Evolutionary conservation across 495 filamentous ascomycete species (phyloP).

Genomic region (Letharia lupina): DNA sequence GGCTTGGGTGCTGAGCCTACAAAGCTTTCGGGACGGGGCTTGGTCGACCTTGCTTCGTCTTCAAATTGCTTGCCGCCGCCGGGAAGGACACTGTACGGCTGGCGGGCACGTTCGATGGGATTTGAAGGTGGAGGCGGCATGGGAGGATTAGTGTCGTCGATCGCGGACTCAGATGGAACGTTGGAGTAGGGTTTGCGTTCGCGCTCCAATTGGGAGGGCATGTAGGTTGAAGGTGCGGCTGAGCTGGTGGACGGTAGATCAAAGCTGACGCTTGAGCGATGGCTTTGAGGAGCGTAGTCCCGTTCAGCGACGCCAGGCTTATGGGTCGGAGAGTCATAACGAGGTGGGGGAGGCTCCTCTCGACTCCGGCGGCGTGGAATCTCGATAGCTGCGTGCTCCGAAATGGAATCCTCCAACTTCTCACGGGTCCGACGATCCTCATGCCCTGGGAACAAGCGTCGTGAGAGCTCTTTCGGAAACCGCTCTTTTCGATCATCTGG

Average conservation of each 20-base stretch:
- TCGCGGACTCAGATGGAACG: slow-evolving; percentile 31
- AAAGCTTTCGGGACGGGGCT: slow-evolving; percentile 19
- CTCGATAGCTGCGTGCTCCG: slow-evolving; percentile 43
- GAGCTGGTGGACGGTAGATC: slow-evolving; percentile 23
- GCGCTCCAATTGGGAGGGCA: slow-evolving; percentile 38
- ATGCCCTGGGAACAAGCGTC: slow-evolving; percentile 57
- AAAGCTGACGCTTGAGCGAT: slow-evolving; percentile 23
- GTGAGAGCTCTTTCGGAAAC: slow-evolving; percentile 70
- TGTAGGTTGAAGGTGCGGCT: slow-evolving; percentile 15
- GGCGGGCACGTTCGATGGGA: slow-evolving; percentile 51
- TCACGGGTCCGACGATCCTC: slow-evolving; percentile 35
- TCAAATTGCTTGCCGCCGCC: slow-evolving; percentile 50
- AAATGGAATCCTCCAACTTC: slow-evolving; percentile 38
- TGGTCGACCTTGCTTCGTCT: slow-evolving; percentile 26
- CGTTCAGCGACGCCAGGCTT: slow-evolving; percentile 21
- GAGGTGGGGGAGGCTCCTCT: slow-evolving; percentile 16
- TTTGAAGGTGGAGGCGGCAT: slow-evolving; percentile 22
- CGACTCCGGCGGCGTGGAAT: slow-evolving; percentile 35
- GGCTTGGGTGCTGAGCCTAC: slow-evolving; percentile 15
- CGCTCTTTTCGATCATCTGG: slow-evolving; percentile 63
- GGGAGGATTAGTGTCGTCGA: slow-evolving; percentile 44
- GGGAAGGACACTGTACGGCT: slow-evolving; percentile 50
- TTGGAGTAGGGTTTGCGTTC: slow-evolving; percentile 43
- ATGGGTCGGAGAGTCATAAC: slow-evolving; percentile 21
- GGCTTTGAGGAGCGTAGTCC: slow-evolving; percentile 21